These are phyloP conservation scores for Candida boidinii DNA, from an alignment of 805 yeast genomes.

Conservation along the genomic window DNA sequence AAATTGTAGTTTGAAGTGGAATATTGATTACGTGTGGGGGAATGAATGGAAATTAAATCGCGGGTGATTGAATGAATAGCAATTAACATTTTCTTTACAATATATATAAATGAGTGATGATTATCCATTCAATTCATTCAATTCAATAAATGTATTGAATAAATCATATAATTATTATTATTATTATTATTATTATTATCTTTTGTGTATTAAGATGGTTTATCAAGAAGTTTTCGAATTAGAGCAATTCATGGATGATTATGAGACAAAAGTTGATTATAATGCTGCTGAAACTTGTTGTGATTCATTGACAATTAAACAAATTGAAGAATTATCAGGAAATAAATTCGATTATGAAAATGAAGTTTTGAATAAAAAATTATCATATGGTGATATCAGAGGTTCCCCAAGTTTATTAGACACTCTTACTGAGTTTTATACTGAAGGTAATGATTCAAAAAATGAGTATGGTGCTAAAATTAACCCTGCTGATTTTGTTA, in stretches of 20 bases:
- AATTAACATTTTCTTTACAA: too few relatives aligned
- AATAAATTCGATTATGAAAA: slow-evolving; percentile 17
- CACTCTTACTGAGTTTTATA: slow-evolving; percentile 28
- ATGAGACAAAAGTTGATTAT: slow-evolving; percentile 30
- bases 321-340: slow-evolving; percentile 25
- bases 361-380: slow-evolving; percentile 16
- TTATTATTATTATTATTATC: too few relatives aligned
- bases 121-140: too few relatives aligned
- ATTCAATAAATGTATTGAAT: too few relatives aligned
- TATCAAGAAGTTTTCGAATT: slow-evolving; percentile 36
- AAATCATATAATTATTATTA: too few relatives aligned
- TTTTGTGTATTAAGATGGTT: too few relatives aligned
- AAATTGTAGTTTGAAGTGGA: too few relatives aligned
- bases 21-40: too few relatives aligned
- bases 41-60: too few relatives aligned
- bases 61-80: too few relatives aligned
- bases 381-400: slow-evolving; percentile 37
- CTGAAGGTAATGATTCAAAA: slow-evolving; percentile 12
- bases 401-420: slow-evolving; percentile 36
- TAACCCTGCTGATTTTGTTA: slow-evolving; percentile 29
- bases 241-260: slow-evolving; percentile 46
- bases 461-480: slow-evolving; percentile 8
- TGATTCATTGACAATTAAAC: slow-evolving; percentile 32
- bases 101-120: too few relatives aligned
- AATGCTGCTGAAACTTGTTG: slow-evolving; percentile 49